These are phyloP conservation scores for Spathaspora passalidarum DNA, from an alignment of 805 yeast genomes.

Conservation along the genomic window DNA sequence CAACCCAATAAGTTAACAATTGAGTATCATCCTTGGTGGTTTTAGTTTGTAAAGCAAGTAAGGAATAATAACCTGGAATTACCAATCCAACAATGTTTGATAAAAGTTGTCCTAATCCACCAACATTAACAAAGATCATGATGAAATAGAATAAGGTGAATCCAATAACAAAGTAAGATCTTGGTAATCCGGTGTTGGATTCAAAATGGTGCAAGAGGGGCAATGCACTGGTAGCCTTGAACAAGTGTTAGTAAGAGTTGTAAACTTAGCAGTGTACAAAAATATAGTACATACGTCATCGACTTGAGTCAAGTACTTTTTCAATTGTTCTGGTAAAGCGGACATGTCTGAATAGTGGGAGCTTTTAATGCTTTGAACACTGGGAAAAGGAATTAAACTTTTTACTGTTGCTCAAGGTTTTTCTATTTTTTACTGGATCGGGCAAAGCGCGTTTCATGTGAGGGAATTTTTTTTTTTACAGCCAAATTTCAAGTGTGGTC, in stretches of 20 bases:
- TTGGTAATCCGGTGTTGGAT: constrained; percentile 57
- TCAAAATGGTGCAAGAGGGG: constrained; percentile 36
- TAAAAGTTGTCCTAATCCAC: constrained; percentile 91
- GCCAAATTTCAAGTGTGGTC: no score
- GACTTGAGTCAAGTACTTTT: constrained; percentile 43
- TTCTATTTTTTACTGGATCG: no score
- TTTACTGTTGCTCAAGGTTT: not conserved
- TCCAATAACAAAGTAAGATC: constrained; percentile 79
- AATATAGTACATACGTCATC: constrained; percentile 40
- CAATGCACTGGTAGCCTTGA: constrained; percentile 23
- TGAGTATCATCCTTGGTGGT: constrained; percentile 76
- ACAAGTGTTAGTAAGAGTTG: not conserved
- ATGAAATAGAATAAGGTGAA: constrained; percentile 65
- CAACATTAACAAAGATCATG: constrained; percentile 81
- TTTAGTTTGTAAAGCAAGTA: constrained; percentile 76
- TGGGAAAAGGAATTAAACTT: not conserved
- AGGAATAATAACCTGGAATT: constrained; percentile 85
- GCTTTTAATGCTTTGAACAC: no score
- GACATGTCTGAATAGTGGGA: no score
- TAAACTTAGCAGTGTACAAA: not conserved
- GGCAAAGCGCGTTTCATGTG: no score
- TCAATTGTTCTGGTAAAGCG: constrained; percentile 45
- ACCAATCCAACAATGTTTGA: constrained; percentile 91
- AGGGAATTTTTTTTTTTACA: no score
- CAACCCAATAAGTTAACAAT: constrained; percentile 95